Base-by-base conservation (phyloP, 2,329 filamentous ascomycete genomes). In the Rhinocladiella similis region DNA sequence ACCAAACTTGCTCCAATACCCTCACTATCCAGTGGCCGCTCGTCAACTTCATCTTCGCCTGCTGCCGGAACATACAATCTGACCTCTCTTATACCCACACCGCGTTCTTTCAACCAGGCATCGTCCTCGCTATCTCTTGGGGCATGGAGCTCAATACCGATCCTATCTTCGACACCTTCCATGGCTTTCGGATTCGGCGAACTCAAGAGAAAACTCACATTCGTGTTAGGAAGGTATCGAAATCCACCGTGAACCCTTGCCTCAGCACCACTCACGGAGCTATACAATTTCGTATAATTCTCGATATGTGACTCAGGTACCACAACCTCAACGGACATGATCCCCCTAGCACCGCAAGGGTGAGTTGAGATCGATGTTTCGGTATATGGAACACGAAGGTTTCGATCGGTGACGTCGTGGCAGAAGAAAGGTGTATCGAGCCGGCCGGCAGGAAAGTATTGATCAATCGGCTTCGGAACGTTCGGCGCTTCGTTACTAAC, bases 321-420 rank as follows among this genome's bases (percentile, higher is more conserved):
- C 12, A 62, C 41, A 5, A 64, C 58, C n/a, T 58, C 52, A 25
- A 66, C 56, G 22, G 52, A 54, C 3, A 59, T n/a, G n/a, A 66
- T 57, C 4, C 62, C 63, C 22, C 39, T 50, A 10, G 62, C 63
- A 3, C 62, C 62, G 38, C 56, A 64, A 1, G 63, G 62, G 42
- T 66, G 63, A 12, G 51, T 61, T 6, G 61, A 50, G 19, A 61
- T 50, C 3, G 50, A 33, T 12, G 41, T 39, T 19, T 66, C 56
- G 9, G 48, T 42, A 45, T 51, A 64, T 9, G 62, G 63, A 22
- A 66, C 54, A 66, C 74, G 20, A 68, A 75, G 25, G 5, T 10
- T 45, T 39, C 64, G 57, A 14, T 53, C 51, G 38, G 63, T 64
- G 3, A 66, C 61, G 35, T 67, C 61, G 59, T 67, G 65, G 53